phyloP scores from a whole-genome alignment of 2,329 filamentous ascomycete genomes.

The Hymenoscyphus fraxineus region DNA sequence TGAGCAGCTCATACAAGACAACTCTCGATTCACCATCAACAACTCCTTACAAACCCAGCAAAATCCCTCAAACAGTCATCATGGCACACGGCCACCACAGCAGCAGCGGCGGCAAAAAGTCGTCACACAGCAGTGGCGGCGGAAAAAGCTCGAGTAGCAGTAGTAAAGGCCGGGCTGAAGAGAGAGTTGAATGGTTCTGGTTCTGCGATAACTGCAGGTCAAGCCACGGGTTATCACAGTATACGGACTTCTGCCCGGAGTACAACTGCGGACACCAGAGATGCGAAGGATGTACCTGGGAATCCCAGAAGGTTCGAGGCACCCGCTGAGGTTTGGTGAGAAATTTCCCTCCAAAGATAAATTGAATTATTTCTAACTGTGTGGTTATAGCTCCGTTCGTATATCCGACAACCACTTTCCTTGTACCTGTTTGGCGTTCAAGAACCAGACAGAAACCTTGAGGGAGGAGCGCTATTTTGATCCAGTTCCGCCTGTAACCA shows the following conservation, averaged over 20 bases:
- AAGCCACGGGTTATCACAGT: neutral
- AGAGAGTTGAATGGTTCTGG: neutral
- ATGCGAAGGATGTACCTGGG: neutral
- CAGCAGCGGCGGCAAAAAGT: neutral
- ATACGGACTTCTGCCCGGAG: conserved; percentile 1
- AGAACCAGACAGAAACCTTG: neutral
- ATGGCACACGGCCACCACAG: neutral
- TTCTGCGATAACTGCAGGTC: neutral
- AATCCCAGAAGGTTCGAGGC: conserved; percentile 1
- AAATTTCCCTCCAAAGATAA: neutral
- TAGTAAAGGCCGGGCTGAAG: neutral
- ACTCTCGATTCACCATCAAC: neutral
- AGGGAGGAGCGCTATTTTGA: neutral
- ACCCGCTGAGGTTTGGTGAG: neutral
- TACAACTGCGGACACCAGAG: neutral
- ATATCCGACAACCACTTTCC: neutral
- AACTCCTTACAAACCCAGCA: neutral
- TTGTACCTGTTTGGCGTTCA: neutral
- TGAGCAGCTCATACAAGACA: neutral
- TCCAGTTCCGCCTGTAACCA: neutral
- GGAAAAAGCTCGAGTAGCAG: neutral
- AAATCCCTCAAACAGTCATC: neutral
- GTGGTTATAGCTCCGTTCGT: neutral
- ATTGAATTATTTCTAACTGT: neutral
- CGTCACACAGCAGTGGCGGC: neutral